Conservation (phyloP, 2,329 filamentous ascomycete genomes). For the Aureobasidium sp. region DNA sequence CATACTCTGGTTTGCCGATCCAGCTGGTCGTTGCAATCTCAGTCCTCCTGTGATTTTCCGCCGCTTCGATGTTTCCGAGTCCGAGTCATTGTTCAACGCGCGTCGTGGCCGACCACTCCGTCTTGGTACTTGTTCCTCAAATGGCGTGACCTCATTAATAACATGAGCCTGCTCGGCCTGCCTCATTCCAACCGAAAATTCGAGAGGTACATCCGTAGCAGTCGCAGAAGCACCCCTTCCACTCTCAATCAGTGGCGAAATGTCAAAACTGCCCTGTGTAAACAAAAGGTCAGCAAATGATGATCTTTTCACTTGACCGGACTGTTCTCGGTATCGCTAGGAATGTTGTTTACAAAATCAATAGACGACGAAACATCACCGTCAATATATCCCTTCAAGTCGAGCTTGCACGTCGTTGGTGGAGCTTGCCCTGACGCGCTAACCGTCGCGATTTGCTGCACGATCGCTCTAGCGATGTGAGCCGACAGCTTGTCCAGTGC, state of each 20-base stretch:
- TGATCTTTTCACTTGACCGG: not conserved
- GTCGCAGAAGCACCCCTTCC: not conserved
- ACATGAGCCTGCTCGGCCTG: not conserved
- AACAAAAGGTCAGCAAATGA: not conserved
- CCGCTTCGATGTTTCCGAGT: conserved; percentile 33
- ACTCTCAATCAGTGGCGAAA: not conserved
- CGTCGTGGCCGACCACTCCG: conserved; percentile 1
- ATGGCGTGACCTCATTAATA: not conserved
- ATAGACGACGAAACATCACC: conserved; percentile 1
- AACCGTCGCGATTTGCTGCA: conserved; percentile 6
- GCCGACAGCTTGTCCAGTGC: not conserved
- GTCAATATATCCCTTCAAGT: conserved; percentile 7
- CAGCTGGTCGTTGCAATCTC: conserved; percentile 16
- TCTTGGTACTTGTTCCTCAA: not conserved
- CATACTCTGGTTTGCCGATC: conserved; percentile 15
- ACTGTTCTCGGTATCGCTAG: not conserved
- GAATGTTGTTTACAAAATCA: not conserved
- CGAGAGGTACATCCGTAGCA: not conserved
- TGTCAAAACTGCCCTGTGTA: not conserved
- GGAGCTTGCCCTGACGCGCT: conserved; percentile 1
- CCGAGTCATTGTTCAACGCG: not conserved
- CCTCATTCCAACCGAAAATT: not conserved
- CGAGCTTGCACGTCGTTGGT: not conserved
- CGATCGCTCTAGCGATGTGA: not conserved
- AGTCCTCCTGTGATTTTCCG: conserved; percentile 28